Evolutionary conservation across 768 basidiomycete genomes (phyloP), one percentile per base, ranked within the genome.

Genomic region (Leccinum incarnatum): DNA sequence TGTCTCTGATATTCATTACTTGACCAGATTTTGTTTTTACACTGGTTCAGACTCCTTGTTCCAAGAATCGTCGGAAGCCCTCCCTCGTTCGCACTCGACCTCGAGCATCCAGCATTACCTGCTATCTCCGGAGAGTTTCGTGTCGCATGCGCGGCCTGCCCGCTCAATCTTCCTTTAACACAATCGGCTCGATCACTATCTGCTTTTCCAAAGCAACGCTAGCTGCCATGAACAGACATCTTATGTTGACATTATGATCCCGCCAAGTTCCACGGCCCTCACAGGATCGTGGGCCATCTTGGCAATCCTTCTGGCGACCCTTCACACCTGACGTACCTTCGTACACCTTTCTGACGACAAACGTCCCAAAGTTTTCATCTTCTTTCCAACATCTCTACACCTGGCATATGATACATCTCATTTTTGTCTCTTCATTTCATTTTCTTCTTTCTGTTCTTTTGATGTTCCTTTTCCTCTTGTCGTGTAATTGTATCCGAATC

Each of bases 11-110:
- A 29, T 21, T 68, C 46, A 74, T 6, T 54, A 17, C 45, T 5
- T 21, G 62, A 45, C 12, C 55, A 92, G 90, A 65, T 91, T 88
- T 72, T 92, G 90, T 75, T 92, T 91, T 74, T 92, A 83, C 73
- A 91, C 90, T 2, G 90, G 90, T 1, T 65, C 78, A 3, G 81
- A 78, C 34, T 67, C 74, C 3, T 32, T 72, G 53, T 59, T 71
- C n/a, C 72, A 72, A 51, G 69, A 69, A 23, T 55, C 71, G 1
- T 58, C 67, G 21, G 70, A 69, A 19, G 27, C 32, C 5, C 59
- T 78, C 10, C 70, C 76, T 19, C 78, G 79, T 50, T 76, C 79
- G 42, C 76, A 76, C 6, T 84, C 84, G 15, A 79, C 77, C 2
- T 84, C 84, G 32, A 84, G 80, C 64, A 73, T 87, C 11, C 83